Conservation (phyloP, 768 basidiomycete genomes). For the Lactarius indigo region DNA sequence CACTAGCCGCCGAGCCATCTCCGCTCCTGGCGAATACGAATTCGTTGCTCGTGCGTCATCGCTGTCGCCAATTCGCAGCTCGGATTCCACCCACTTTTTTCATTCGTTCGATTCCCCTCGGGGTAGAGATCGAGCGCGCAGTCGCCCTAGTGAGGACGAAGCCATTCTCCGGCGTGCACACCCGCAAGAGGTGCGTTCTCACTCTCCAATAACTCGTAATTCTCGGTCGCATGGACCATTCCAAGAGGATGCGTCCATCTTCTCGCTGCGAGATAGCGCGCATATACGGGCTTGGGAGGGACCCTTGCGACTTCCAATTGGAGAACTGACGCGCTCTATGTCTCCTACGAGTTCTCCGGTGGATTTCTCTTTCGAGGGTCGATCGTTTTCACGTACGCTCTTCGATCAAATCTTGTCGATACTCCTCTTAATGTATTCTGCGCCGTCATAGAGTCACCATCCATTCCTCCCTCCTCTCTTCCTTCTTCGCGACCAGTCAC, state of each 20-base stretch:
- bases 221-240: constrained; percentile 14
- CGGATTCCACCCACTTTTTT: neutral
- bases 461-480: neutral
- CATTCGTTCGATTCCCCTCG: neutral
- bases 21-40: constrained; percentile 39
- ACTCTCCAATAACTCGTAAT: constrained; percentile 33
- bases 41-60: constrained; percentile 32
- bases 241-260: constrained; percentile 1
- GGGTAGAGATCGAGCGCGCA: constrained; percentile 25
- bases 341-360: neutral
- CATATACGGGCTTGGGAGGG: neutral
- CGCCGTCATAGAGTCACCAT: neutral
- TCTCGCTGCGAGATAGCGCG: neutral
- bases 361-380: constrained; percentile 1
- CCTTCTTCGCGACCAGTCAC: no score
- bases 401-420: neutral
- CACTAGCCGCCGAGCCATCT: constrained; percentile 45
- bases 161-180: constrained; percentile 29
- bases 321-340: neutral
- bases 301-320: neutral
- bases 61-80: neutral
- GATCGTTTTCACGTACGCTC: constrained; percentile 9
- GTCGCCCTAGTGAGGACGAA: constrained; percentile 32
- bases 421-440: neutral
- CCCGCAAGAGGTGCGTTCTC: no score